Base-by-base conservation (phyloP, 164 flowering plant genomes). In the Platanus orientalis region DNA sequence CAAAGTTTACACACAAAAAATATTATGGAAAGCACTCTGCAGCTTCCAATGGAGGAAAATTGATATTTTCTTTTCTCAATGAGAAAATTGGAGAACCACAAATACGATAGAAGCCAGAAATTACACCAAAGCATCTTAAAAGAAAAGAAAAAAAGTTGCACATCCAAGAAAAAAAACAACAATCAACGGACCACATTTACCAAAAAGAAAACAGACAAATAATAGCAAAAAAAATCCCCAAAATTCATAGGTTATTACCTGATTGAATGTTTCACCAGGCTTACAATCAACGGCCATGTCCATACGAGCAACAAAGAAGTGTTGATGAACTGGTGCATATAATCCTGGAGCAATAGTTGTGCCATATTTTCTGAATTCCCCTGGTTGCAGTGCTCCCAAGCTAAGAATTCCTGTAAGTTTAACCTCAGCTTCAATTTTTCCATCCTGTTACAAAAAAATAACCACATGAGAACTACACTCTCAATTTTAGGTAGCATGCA, bases 241-340 rank as follows among this genome's bases (percentile, higher is more conserved):
- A 36, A 36, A 14, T 36, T 36, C 9, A 36, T 7, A 7, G 42
- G 42, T 7, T 1, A 10, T 36, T 61, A 90, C 97, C 88, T 88
- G 97, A 81, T 90, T 90, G 60, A 73, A 80, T 29, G 83, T 67
- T 76, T 90, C 97, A 32, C 97, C 91, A 62, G 97, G 95, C 73
- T 76, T 90, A 71, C 88, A 86, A 67, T 90, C 97, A 51, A 90
- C 90, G 53, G 90, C 80, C 97, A 90, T 90, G 64, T 90, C 92
- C 92, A 90, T 82, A 36, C 97, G 89, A 67, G 97, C 87, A 72
- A 88, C 88, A 70, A 90, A 90, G 66, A 90, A 90, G 60, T 90
- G 97, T 57, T 90, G 95, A 79, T 90, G 97, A 48, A 88, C 95
- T 14, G 95, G 95, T 60, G 97, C 97, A 77, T 90, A 90, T n/a